Conservation (phyloP, 176 grass and related monocot genomes). For the Avena sativa region DNA sequence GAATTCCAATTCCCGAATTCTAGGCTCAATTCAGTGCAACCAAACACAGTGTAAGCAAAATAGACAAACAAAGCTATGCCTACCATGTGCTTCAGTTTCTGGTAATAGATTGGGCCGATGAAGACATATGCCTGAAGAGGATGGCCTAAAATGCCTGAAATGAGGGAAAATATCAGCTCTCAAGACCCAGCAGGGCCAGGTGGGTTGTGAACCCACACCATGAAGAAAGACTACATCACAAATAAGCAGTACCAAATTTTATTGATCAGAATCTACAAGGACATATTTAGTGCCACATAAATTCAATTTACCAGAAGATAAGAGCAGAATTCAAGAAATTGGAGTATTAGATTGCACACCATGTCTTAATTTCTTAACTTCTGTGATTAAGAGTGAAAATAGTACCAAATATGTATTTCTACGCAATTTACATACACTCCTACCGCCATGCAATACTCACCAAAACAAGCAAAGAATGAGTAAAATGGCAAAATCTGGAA, state of each 20-base stretch:
- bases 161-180: constrained; percentile 2
- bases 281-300: constrained; percentile 17
- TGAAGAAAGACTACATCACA: background rate
- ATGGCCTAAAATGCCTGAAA: constrained; percentile 88
- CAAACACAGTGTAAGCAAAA: background rate
- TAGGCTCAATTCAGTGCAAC: too few relatives aligned
- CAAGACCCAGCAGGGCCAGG: background rate
- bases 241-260: background rate
- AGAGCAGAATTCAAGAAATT: constrained; percentile 1
- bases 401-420: background rate
- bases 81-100: constrained; percentile 99
- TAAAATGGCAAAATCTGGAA: background rate
- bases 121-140: constrained; percentile 95
- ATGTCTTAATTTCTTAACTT: constrained; percentile 7
- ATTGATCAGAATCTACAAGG: constrained; percentile 5
- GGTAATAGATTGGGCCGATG: constrained; percentile 98
- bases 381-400: background rate
- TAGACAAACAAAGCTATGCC: constrained; percentile 27
- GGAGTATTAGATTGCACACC: background rate
- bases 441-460: constrained; percentile 1
- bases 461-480: background rate
- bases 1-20: too few relatives aligned
- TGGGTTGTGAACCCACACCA: background rate
- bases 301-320: constrained; percentile 14
- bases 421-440: background rate